Percentiles rank a stretch among this genome's conserved stretches.
Evolutionary conservation across 371 early-diverging fungal species (phyloP).

Genomic region (Lichtheimia corymbifera): DNA sequence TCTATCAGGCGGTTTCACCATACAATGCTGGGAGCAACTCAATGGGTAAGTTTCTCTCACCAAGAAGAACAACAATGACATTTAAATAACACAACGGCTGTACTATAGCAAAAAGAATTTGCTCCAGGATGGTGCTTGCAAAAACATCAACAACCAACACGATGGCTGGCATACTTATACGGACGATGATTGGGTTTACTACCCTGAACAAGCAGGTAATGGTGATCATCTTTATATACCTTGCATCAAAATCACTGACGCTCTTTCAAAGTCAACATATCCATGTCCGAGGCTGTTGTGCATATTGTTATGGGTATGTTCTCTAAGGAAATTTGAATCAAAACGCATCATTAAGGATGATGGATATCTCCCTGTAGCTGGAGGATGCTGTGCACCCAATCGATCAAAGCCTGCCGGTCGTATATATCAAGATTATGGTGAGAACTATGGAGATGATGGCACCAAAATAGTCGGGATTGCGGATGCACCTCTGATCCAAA

Average conservation of each 20-base stretch:
- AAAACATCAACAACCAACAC: slow-evolving; percentile 20
- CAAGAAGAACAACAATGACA: neutral
- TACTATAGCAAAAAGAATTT: slow-evolving; percentile 41
- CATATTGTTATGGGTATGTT: slow-evolving; percentile 35
- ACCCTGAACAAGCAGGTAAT: slow-evolving; percentile 43
- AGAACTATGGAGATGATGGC: slow-evolving; percentile 25
- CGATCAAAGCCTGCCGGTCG: slow-evolving; percentile 31
- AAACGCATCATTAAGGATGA: neutral
- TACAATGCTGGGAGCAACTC: slow-evolving; percentile 24
- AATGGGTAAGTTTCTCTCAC: slow-evolving; percentile 14
- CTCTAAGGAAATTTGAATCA: neutral
- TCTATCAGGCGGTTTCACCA: slow-evolving; percentile 18
- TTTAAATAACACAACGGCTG: neutral
- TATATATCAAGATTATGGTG: slow-evolving; percentile 42
- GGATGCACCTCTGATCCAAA: slow-evolving; percentile 38
- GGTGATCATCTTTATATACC: neutral
- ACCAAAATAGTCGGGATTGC: slow-evolving; percentile 37
- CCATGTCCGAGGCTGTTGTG: slow-evolving; percentile 21
- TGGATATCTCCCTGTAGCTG: slow-evolving; percentile 26
- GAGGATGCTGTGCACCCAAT: slow-evolving; percentile 50
- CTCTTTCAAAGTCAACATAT: slow-evolving; percentile 31
- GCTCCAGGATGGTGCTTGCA: slow-evolving; percentile 36
- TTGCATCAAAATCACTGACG: neutral
- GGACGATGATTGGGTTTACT: slow-evolving; percentile 47
- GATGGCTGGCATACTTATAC: slow-evolving; percentile 37